These are phyloP conservation scores for Gaertneriomyces semiglobifer DNA, from an alignment of 192 early-diverging fungal genomes.

Conservation along the genomic window DNA sequence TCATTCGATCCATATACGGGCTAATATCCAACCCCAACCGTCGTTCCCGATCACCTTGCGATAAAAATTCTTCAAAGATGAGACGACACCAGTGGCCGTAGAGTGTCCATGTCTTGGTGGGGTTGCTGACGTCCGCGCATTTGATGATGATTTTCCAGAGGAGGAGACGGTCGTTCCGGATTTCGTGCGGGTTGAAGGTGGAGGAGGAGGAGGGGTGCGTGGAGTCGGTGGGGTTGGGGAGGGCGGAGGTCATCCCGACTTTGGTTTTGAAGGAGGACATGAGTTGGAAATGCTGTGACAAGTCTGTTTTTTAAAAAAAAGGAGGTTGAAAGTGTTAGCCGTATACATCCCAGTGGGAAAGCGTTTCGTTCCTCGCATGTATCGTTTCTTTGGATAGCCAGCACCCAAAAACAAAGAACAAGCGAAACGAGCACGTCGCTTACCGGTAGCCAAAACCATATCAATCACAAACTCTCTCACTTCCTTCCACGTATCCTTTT, in stretches of 20 bases:
- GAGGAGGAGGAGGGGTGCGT: not conserved
- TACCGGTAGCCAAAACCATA: conserved; percentile 54
- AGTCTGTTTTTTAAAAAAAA: conserved; percentile 26
- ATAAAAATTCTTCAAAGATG: conserved; percentile 48
- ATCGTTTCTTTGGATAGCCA: not conserved
- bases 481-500: conserved; percentile 33
- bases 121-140: conserved; percentile 56
- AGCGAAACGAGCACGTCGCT: not conserved
- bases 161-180: conserved; percentile 43
- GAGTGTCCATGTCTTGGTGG: conserved; percentile 42
- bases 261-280: conserved; percentile 54
- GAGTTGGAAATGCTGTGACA: conserved; percentile 49
- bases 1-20: conserved; percentile 53
- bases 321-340: conserved; percentile 2
- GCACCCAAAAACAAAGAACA: not conserved
- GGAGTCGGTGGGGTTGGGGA: conserved; percentile 20
- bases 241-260: conserved; percentile 11
- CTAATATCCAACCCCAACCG: conserved; percentile 40
- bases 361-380: too few relatives aligned
- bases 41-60: conserved; percentile 53
- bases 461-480: conserved; percentile 47
- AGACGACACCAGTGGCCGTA: conserved; percentile 41
- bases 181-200: conserved; percentile 41
- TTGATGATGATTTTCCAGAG: conserved; percentile 55
- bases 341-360: not conserved